Evolutionary conservation across 768 basidiomycete genomes (phyloP).

Genomic region (Macrolepiota albuminosa): DNA sequence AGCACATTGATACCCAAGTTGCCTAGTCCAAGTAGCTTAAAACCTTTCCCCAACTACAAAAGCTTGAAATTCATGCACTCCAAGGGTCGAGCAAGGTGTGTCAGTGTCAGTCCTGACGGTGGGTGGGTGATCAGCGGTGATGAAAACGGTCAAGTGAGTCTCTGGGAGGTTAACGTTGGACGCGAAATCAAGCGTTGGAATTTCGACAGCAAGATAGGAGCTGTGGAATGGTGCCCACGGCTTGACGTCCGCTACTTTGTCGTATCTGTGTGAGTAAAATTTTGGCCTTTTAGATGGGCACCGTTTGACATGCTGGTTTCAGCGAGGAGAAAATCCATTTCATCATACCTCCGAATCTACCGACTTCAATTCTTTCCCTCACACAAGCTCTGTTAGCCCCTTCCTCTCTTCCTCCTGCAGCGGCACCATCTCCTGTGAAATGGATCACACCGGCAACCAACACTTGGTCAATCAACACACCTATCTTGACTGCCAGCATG

Average conservation of each 20-base stretch:
- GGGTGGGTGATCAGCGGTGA: slow-evolving; percentile 91
- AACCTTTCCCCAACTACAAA: slow-evolving; percentile 89
- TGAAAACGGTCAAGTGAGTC: slow-evolving; percentile 76
- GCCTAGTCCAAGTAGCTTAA: slow-evolving; percentile 85
- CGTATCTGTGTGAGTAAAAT: slow-evolving; percentile 64
- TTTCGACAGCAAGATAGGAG: slow-evolving; percentile 73
- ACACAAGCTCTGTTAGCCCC: slow-evolving; percentile 64
- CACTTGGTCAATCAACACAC: slow-evolving; percentile 44
- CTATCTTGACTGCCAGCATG: slow-evolving; percentile 58
- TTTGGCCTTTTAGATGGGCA: slow-evolving; percentile 4
- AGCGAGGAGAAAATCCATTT: slow-evolving; percentile 83
- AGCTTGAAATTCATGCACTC: slow-evolving; percentile 69
- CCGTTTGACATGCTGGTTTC: slow-evolving; percentile 10
- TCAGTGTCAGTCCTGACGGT: slow-evolving; percentile 83
- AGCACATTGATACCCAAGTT: slow-evolving; percentile 89
- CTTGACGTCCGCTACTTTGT: slow-evolving; percentile 75
- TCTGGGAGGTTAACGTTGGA: slow-evolving; percentile 93
- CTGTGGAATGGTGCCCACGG: slow-evolving; percentile 92
- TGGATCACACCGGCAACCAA: slow-evolving; percentile 53
- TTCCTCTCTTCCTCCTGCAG: slow-evolving; percentile 52
- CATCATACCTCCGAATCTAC: slow-evolving; percentile 75
- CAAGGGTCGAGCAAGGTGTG: slow-evolving; percentile 62
- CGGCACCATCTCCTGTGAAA: slow-evolving; percentile 61
- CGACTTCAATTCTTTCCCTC: slow-evolving; percentile 47
- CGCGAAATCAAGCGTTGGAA: slow-evolving; percentile 85